Percentiles rank a stretch among this genome's conserved stretches.
phyloP scores from a whole-genome alignment of 2,329 filamentous ascomycete species.

The Pezicula carpinea region DNA sequence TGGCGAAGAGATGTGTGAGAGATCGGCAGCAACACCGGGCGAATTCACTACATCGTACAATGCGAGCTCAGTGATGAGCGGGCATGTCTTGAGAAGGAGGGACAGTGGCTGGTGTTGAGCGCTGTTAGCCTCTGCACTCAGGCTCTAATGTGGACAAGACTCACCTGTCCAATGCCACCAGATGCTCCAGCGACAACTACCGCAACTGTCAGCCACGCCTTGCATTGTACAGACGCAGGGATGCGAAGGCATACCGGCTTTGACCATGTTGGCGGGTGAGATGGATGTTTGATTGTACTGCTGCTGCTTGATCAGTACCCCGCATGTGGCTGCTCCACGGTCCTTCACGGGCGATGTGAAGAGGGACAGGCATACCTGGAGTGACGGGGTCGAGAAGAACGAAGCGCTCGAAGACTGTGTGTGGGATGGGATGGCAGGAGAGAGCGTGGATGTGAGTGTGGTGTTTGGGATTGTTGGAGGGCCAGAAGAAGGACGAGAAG shows the following conservation, averaged over 20 bases:
- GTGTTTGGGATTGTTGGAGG: too few species aligned
- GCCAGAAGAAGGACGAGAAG: too few species aligned
- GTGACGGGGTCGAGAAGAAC: too few species aligned
- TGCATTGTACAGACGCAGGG: background rate
- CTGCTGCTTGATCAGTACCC: constrained; percentile 15
- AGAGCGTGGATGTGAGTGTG: too few species aligned
- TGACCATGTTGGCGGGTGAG: constrained; percentile 45
- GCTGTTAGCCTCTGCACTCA: constrained; percentile 2
- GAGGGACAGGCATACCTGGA: too few species aligned
- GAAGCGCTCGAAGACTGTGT: too few species aligned
- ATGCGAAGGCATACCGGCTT: constrained; percentile 48
- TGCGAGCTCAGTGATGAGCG: constrained; percentile 84
- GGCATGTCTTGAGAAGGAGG: constrained; percentile 87
- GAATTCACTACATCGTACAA: constrained; percentile 99
- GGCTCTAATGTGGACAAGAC: constrained; percentile 23
- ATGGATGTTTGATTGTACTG: constrained; percentile 9
- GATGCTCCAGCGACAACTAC: constrained; percentile 86
- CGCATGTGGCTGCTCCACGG: constrained; percentile 2
- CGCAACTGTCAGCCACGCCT: background rate
- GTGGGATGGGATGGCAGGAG: too few species aligned
- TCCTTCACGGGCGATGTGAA: too few species aligned
- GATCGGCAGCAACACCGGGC: constrained; percentile 89
- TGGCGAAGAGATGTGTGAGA: constrained; percentile 92
- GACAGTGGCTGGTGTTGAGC: constrained; percentile 70
- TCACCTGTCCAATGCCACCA: constrained; percentile 96